A percentile compares a stretch with the other conserved stretches of the same genome.
These are phyloP conservation scores for Dunaliella sp. DNA, from an alignment of 139 green algal species.

Conservation along the genomic window DNA sequence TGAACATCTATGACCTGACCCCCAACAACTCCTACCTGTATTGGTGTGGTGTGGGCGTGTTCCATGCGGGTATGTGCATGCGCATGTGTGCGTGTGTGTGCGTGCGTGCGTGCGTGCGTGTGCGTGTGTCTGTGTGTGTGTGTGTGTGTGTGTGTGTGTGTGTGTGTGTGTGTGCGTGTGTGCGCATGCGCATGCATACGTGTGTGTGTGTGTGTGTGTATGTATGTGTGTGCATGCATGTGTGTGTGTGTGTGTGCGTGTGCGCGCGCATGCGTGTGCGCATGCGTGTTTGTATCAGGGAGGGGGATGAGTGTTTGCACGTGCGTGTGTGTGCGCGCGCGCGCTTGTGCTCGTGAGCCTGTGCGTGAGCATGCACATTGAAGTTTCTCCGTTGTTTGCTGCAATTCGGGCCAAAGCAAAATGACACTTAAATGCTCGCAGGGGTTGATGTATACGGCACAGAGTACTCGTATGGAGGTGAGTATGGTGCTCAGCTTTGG, in stretches of 20 bases:
- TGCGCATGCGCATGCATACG: background rate
- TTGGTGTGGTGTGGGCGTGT: slow-evolving; percentile 79
- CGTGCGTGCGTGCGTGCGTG: background rate
- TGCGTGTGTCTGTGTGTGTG: background rate
- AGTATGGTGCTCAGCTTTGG: slow-evolving; percentile 4
- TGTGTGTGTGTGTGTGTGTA: background rate
- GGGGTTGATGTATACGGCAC: slow-evolving; percentile 60
- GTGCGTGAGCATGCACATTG: too few species aligned
- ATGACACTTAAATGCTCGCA: background rate
- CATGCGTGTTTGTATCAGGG: too few species aligned
- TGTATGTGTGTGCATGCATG: background rate
- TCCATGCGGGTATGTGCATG: slow-evolving; percentile 38
- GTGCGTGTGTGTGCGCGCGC: background rate
- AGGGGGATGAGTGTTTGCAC: too few species aligned
- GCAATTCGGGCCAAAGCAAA: background rate
- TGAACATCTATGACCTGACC: slow-evolving; percentile 87
- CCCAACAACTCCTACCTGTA: slow-evolving; percentile 75
- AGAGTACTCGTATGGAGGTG: slow-evolving; percentile 88
- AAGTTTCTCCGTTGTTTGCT: too few species aligned
- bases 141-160: background rate
- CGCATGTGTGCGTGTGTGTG: background rate
- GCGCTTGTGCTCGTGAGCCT: background rate
- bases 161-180: background rate
- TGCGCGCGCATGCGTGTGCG: background rate
- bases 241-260: background rate